Evolutionary conservation across 108 stramenopile genomes (phyloP).

Genomic region (Hondaea fermentalgiana): DNA sequence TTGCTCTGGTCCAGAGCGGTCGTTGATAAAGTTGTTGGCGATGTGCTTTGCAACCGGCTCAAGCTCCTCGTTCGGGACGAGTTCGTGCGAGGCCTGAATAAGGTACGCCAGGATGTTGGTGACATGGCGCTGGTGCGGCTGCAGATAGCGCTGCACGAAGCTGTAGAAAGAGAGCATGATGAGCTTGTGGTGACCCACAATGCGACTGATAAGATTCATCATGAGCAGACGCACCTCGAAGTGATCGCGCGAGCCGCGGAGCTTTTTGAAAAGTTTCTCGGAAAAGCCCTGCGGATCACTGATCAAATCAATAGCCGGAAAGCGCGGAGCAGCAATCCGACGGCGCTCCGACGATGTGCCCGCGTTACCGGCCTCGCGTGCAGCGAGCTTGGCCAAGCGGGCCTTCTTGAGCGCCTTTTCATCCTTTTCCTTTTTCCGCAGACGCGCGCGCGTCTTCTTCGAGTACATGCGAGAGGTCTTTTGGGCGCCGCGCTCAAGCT

Average conservation of each 20-base stretch:
- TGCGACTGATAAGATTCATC: conserved; percentile 85
- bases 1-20: conserved; percentile 76
- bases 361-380: conserved; percentile 49
- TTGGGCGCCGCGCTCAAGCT: conserved; percentile 45
- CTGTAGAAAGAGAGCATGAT: conserved; percentile 79
- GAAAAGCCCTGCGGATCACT: conserved; percentile 88
- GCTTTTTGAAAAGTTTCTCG: conserved; percentile 67
- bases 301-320: conserved; percentile 84
- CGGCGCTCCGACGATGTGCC: conserved; percentile 35
- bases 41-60: conserved; percentile 72
- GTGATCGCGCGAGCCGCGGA: conserved; percentile 59
- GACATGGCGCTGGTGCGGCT: conserved; percentile 80
- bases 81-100: conserved; percentile 88
- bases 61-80: conserved; percentile 89
- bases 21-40: conserved; percentile 83
- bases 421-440: not conserved
- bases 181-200: conserved; percentile 85
- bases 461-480: not conserved
- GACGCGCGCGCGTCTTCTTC: conserved; percentile 4
- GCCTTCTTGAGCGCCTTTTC: conserved; percentile 2
- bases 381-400: conserved; percentile 36
- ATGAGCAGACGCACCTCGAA: conserved; percentile 83
- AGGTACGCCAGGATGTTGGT: conserved; percentile 86
- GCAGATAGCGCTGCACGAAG: conserved; percentile 86
- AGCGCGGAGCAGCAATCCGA: not conserved